Conservation (phyloP, 306 rosid genomes). For the Crataegus laevigata region DNA sequence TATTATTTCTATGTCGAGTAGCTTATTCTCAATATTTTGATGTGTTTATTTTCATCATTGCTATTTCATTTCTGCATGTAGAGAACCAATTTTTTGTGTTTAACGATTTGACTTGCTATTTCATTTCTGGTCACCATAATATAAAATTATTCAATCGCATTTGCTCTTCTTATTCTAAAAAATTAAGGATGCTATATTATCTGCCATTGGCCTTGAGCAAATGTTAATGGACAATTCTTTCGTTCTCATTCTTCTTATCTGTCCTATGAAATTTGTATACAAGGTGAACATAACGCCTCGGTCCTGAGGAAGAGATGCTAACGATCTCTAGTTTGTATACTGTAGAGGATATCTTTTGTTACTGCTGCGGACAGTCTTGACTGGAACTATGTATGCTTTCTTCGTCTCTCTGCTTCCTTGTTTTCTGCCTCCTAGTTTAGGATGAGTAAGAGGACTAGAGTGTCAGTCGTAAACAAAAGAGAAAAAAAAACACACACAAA, state of each 20-base stretch:
- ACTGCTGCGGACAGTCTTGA: constrained; percentile 85
- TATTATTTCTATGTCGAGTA: not conserved
- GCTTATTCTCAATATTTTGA: not conserved
- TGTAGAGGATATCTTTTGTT: constrained; percentile 76
- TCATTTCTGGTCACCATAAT: not conserved
- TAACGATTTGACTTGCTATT: constrained; percentile 16
- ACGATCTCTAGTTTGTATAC: constrained; percentile 80
- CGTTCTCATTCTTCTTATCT: constrained; percentile 6
- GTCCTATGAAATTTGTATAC: constrained; percentile 3
- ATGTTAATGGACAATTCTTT: constrained; percentile 1
- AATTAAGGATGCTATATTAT: not conserved
- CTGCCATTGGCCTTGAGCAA: not conserved
- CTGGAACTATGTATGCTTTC: constrained; percentile 84
- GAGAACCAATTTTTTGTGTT: not conserved
- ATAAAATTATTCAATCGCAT: not conserved
- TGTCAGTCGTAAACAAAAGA: not conserved
- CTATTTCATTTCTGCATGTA: not conserved
- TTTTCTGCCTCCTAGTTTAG: not conserved
- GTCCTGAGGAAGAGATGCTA: constrained; percentile 53
- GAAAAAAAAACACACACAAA: too few relatives aligned
- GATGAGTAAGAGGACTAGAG: not conserved
- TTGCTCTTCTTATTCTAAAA: not conserved
- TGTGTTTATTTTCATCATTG: not conserved
- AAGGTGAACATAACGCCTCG: constrained; percentile 68
- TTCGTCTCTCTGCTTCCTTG: not conserved